Base-by-base conservation (phyloP, 192 early-diverging fungal species). In the Gryganskiella cystojenkinii region DNA sequence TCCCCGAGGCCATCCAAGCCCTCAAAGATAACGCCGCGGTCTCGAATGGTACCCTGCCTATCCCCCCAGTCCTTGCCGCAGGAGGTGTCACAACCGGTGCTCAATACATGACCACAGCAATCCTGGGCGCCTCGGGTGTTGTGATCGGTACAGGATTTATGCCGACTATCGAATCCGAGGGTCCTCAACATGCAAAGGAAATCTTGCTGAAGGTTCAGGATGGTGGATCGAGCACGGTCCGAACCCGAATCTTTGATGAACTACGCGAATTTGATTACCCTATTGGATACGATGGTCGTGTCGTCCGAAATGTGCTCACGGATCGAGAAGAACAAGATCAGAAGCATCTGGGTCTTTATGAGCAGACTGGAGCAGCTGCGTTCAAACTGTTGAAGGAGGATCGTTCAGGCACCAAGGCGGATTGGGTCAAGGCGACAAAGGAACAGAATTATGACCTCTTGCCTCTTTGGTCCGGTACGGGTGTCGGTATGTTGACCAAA, bases 91-190 rank as follows among this genome's bases (percentile, higher is more conserved):
- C 65, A 20, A 49, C 40, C 44, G 28, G 47, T 13, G n/a, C 40
- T 9, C 75, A 79, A 22, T 58, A 66, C 9, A 43, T 22, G 24
- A 64, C 84, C 3, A 25, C 61, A 0, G 44, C 81, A 8, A 35
- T 59, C 14, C 30, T 85, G 45, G 84, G 84, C 0, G 84, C 83
- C 1, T 70, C 64, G 13, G 84, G 84, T 5, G 80, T 72, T 3
- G 83, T 84, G 30, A 61, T 85, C 35, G 84, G 84, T 30, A 84
- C 84, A 24, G 69, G 84, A 34, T 81, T 85, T 49, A 65, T 70
- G 61, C 78, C 68, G 15, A 70, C 65, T 15, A 25, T 46, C 24
- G 80, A 81, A 22, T 58, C 71, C 0, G 45, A 37, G 10, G 60
- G 56, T n/a, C 33, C 71, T 19, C 80, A 68, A 17, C 25, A 57